Conservation (phyloP, 2,329 filamentous ascomycete genomes). For the Teratosphaeria nubilosa region DNA sequence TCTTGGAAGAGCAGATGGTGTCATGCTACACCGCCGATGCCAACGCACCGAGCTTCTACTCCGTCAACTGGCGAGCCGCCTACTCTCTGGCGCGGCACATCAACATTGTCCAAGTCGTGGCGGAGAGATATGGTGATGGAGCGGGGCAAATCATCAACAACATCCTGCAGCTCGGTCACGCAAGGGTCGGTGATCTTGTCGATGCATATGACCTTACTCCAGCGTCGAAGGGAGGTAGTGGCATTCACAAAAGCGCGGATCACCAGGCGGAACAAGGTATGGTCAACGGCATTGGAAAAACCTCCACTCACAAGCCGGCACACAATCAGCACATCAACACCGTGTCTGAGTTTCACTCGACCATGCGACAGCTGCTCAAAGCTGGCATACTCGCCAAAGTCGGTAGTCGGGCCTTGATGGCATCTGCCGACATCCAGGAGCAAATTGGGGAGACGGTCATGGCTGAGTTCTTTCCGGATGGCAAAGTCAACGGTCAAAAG, state of each 20-base stretch:
- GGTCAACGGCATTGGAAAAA: slow-evolving; percentile 7
- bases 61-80: slow-evolving; percentile 68
- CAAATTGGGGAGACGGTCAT: slow-evolving; percentile 56
- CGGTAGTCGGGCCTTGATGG: slow-evolving; percentile 35
- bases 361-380: slow-evolving; percentile 45
- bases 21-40: slow-evolving; percentile 42
- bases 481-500: slow-evolving; percentile 51
- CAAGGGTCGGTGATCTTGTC: slow-evolving; percentile 59
- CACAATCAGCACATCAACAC: slow-evolving; percentile 21
- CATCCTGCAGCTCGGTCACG: slow-evolving; percentile 67
- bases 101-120: slow-evolving; percentile 68
- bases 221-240: slow-evolving; percentile 21
- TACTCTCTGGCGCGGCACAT: slow-evolving; percentile 75
- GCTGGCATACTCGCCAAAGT: slow-evolving; percentile 60
- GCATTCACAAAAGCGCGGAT: slow-evolving; percentile 13
- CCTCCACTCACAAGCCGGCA: not conserved
- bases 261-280: slow-evolving; percentile 16
- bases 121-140: slow-evolving; percentile 61
- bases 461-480: slow-evolving; percentile 42
- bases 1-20: slow-evolving; percentile 76
- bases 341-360: slow-evolving; percentile 31
- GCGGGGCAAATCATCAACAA: slow-evolving; percentile 67
- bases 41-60: slow-evolving; percentile 58
- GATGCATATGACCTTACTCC: slow-evolving; percentile 46
- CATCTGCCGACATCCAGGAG: slow-evolving; percentile 45